Evolutionary conservation across 345 rosid genomes (phyloP).

Genomic region (Salix udensis): DNA sequence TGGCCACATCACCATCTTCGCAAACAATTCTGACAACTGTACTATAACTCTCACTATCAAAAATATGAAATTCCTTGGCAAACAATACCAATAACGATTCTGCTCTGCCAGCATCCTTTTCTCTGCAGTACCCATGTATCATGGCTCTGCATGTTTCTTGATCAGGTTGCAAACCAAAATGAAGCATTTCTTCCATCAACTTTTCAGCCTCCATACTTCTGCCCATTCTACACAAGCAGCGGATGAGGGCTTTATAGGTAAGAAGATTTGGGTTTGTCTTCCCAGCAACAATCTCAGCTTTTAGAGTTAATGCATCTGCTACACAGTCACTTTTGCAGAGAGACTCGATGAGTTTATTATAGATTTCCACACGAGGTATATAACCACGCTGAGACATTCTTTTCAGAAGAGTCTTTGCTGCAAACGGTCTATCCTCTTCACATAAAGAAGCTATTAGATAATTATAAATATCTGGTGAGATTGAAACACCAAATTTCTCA

Average conservation of each 20-base stretch:
- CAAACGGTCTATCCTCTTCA: slow-evolving; percentile 64
- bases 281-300: slow-evolving; percentile 43
- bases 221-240: slow-evolving; percentile 47
- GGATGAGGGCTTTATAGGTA: slow-evolving; percentile 51
- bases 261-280: slow-evolving; percentile 25
- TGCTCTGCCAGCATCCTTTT: slow-evolving; percentile 47
- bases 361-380: slow-evolving; percentile 38
- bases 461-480: slow-evolving; percentile 48
- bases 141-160: slow-evolving; percentile 48
- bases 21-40: slow-evolving; percentile 34
- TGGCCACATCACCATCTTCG: slow-evolving; percentile 43
- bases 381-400: slow-evolving; percentile 44
- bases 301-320: slow-evolving; percentile 51
- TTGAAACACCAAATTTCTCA: slow-evolving; percentile 42
- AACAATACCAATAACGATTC: slow-evolving; percentile 50
- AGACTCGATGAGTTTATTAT: slow-evolving; percentile 48
- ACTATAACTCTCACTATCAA: slow-evolving; percentile 58
- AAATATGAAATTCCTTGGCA: slow-evolving; percentile 51
- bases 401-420: slow-evolving; percentile 66
- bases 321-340: slow-evolving; percentile 41
- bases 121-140: slow-evolving; percentile 53
- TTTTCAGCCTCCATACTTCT: slow-evolving; percentile 46
- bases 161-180: slow-evolving; percentile 49
- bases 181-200: slow-evolving; percentile 64
- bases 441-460: slow-evolving; percentile 56